phyloP scores from a whole-genome alignment of 768 basidiomycete species.

The Lactarius deliciosus region DNA sequence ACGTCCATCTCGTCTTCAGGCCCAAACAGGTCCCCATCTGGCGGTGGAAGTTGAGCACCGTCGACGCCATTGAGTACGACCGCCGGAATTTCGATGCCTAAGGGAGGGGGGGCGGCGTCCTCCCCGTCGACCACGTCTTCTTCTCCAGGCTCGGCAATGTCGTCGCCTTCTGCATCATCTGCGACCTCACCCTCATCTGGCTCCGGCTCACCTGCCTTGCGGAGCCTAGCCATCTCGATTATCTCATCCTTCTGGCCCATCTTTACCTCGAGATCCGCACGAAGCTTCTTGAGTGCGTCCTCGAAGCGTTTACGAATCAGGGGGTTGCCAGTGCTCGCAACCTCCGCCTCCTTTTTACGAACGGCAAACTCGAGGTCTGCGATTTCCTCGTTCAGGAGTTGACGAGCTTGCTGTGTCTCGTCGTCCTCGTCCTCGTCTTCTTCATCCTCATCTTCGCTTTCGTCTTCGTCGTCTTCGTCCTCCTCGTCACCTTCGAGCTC shows the following conservation, averaged over 20 bases:
- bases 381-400: slow-evolving; percentile 85
- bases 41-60: slow-evolving; percentile 16
- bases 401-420: slow-evolving; percentile 65
- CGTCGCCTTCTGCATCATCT: slow-evolving; percentile 38
- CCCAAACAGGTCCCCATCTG: slow-evolving; percentile 26
- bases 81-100: slow-evolving; percentile 21
- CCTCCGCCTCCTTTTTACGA: slow-evolving; percentile 78
- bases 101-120: slow-evolving; percentile 18
- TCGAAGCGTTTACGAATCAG: slow-evolving; percentile 94
- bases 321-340: slow-evolving; percentile 80
- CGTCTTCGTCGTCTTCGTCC: slow-evolving; percentile 59
- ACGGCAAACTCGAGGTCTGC: slow-evolving; percentile 86
- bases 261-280: slow-evolving; percentile 85
- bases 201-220: slow-evolving; percentile 63
- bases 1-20: slow-evolving; percentile 35
- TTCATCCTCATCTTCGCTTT: slow-evolving; percentile 69
- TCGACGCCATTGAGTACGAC: slow-evolving; percentile 25
- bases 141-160: slow-evolving; percentile 33
- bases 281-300: slow-evolving; percentile 85
- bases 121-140: slow-evolving; percentile 40
- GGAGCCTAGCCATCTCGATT: slow-evolving; percentile 68
- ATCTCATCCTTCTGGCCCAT: slow-evolving; percentile 74
- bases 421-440: slow-evolving; percentile 85
- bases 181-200: slow-evolving; percentile 43
- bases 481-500: slow-evolving; percentile 71